Base-by-base conservation (phyloP, 2,329 filamentous ascomycete genomes). In the Periconia macrospinosa region DNA sequence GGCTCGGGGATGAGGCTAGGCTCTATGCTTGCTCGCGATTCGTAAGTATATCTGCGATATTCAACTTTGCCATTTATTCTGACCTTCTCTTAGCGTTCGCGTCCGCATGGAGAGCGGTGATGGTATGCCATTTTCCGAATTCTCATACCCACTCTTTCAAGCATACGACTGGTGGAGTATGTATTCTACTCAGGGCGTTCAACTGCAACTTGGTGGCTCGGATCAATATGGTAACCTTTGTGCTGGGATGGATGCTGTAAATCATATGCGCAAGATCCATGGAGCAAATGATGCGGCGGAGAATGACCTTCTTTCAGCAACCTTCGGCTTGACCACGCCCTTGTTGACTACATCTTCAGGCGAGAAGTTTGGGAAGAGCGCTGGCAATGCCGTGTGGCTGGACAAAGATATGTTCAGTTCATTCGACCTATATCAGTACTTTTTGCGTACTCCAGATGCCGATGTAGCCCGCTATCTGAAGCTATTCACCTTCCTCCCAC, bases 181-280 rank as follows among this genome's bases (percentile, higher is more conserved):
- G 77, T 95, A 90, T 75, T 81, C 84, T 45, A 80, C 81, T 20
- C 83, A 81, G 48, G 81, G 83, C 45, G 81, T 92, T 10, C 88
- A 92, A 68, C 83, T 97, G 70, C 92, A 99, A 75, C 90, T 99
- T 49, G 94, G 94, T 53, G 94, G 94, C 40, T 92, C 92, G 7
- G 94, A 99, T 70, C 94, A 99, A 76, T 97, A 88, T 70, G 94
- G 94, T 58, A 99, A 99, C 75, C 97, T 99, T 60, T 83, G 95
- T 27, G 87, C 92, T 13, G 94, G 94, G 46, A 88, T 94, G 68
- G 91, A 97, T 55, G 85, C 89, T 2, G 83, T 97, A 65, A 93
- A 92, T 72, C 81, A 87, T 50, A 86, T 93, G 83, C 87, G 50
- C 81, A 69, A 68, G 55, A 61, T 67, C 6, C 49, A 62, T 11